A percentile compares a stretch with the other conserved stretches of the same genome.
Evolutionary conservation across 257 asterid species (phyloP).

Genomic region (Penstemon newberryi): DNA sequence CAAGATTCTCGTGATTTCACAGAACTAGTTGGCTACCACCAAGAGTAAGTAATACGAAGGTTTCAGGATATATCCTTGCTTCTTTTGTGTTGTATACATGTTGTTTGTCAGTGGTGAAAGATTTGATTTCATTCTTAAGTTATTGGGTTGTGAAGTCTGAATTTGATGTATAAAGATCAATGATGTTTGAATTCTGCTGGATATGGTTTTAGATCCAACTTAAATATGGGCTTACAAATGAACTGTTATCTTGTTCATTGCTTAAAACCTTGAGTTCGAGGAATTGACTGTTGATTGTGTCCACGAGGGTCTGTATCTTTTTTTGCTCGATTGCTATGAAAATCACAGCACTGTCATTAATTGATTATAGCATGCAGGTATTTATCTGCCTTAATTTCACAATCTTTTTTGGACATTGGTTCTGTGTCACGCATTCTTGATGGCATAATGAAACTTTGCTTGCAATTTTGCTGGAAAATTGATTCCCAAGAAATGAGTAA

Average conservation of each 20-base stretch:
- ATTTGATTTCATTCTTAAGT: conserved; percentile 8
- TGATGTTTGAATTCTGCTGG: background rate
- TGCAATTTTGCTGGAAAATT: conserved; percentile 94
- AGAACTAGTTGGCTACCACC: conserved; percentile 92
- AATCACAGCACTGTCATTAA: conserved; percentile 20
- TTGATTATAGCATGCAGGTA: conserved; percentile 56
- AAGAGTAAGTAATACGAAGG: conserved; percentile 65
- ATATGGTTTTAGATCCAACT: conserved; percentile 2
- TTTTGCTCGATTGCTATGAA: conserved; percentile 9
- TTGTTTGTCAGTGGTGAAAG: conserved; percentile 10
- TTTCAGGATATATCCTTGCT: conserved; percentile 22
- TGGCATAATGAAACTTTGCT: conserved; percentile 91
- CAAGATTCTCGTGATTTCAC: conserved; percentile 91
- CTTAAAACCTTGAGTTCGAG: background rate
- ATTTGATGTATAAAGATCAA: conserved; percentile 8
- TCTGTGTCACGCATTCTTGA: conserved; percentile 96
- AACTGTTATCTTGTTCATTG: background rate
- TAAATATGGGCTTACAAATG: conserved; percentile 11
- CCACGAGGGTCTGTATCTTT: background rate
- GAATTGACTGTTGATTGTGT: conserved; percentile 18
- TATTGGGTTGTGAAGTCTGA: conserved; percentile 14
- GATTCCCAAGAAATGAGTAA: conserved; percentile 72
- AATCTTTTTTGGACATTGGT: conserved; percentile 96
- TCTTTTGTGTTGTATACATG: conserved; percentile 13
- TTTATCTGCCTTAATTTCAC: conserved; percentile 85